phyloP scores from a whole-genome alignment of 495 filamentous ascomycete genomes.

The Sporormia fimetaria region DNA sequence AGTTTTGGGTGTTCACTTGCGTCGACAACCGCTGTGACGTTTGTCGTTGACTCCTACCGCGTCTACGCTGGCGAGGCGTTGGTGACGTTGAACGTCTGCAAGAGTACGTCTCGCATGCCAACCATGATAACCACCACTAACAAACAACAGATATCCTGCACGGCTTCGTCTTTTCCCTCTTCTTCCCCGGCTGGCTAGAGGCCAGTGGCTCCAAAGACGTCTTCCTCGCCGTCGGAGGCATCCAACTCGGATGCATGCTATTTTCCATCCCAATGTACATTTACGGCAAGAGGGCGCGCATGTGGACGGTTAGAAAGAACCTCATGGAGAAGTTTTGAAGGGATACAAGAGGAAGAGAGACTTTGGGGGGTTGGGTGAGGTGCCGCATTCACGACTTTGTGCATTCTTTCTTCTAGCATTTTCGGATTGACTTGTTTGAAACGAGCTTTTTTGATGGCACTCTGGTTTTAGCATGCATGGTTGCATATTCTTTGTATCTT shows the following conservation, averaged over 20 bases:
- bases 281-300: slow-evolving; percentile 83
- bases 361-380: too few species aligned
- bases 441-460: too few species aligned
- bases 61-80: slow-evolving; percentile 90
- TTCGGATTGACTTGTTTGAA: too few species aligned
- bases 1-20: slow-evolving; percentile 93
- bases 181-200: slow-evolving; percentile 51
- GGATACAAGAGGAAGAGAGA: too few species aligned
- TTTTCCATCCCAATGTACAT: slow-evolving; percentile 86
- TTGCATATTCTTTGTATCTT: too few species aligned
- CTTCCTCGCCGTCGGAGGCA: slow-evolving; percentile 27
- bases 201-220: slow-evolving; percentile 22
- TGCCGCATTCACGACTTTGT: too few species aligned
- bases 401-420: too few species aligned
- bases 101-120: slow-evolving; percentile 46
- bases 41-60: slow-evolving; percentile 84
- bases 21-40: slow-evolving; percentile 83
- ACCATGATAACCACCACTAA: slow-evolving; percentile 28
- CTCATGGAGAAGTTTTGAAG: slow-evolving; percentile 70
- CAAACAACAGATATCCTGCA: slow-evolving; percentile 58
- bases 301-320: slow-evolving; percentile 88
- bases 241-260: slow-evolving; percentile 31
- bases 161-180: slow-evolving; percentile 79
- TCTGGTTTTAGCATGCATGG: too few species aligned
- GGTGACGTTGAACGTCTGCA: slow-evolving; percentile 89